Evolutionary conservation across 2,329 filamentous ascomycete species (phyloP).

Genomic region (Drechslera avenae): DNA sequence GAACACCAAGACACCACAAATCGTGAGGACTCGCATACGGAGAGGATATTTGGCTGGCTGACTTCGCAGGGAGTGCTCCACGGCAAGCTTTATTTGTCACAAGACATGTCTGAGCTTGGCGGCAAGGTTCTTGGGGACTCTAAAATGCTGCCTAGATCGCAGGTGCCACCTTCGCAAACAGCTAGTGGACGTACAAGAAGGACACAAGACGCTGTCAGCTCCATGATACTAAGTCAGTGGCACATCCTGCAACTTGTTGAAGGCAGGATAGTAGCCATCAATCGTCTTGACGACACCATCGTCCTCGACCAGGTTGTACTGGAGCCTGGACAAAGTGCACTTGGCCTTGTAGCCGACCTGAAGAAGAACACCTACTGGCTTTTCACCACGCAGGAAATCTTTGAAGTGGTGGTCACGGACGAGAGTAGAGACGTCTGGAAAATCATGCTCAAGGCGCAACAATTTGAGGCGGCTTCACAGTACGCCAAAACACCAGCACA

Average conservation of each 20-base stretch:
- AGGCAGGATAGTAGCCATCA: conserved; percentile 80
- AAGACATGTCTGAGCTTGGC: conserved; percentile 68
- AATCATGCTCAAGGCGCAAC: conserved; percentile 83
- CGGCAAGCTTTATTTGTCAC: conserved; percentile 72
- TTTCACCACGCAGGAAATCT: conserved; percentile 88
- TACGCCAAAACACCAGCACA: conserved; percentile 81
- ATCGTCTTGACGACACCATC: conserved; percentile 81
- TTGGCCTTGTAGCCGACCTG: conserved; percentile 86
- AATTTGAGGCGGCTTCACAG: conserved; percentile 85
- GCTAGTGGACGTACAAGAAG: conserved; percentile 67
- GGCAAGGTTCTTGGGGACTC: conserved; percentile 77
- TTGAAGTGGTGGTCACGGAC: conserved; percentile 87
- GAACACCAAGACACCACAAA: conserved; percentile 61
- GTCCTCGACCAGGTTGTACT: conserved; percentile 89
- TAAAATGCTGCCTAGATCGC: conserved; percentile 74
- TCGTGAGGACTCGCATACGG: conserved; percentile 62
- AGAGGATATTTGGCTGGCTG: conserved; percentile 88
- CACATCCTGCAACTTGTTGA: conserved; percentile 86
- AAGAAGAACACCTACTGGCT: conserved; percentile 99
- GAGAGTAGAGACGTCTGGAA: conserved; percentile 95
- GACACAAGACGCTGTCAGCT: conserved; percentile 73
- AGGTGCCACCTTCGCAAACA: conserved; percentile 72
- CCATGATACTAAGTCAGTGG: conserved; percentile 89
- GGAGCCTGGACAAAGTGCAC: conserved; percentile 74
- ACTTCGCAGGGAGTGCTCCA: conserved; percentile 85